phyloP scores from a whole-genome alignment of 257 asterid genomes.

The Jacaranda copaia region DNA sequence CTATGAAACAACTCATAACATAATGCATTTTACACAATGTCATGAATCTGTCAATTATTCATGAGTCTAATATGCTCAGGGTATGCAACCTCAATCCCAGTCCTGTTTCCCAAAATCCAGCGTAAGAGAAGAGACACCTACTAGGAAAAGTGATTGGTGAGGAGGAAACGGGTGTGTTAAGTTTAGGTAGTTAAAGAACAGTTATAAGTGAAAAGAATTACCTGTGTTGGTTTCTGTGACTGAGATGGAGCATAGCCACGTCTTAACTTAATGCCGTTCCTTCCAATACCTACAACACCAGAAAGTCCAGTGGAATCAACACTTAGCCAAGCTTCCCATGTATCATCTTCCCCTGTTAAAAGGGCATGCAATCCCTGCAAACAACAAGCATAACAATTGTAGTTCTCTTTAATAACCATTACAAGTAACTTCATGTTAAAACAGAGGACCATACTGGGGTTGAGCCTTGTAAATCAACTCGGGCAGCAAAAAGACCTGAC shows the following conservation, averaged over 20 bases:
- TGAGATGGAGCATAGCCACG: constrained; percentile 94
- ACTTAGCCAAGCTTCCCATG: constrained; percentile 98
- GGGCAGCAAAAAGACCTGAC: constrained; percentile 98
- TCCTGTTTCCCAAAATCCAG: background rate
- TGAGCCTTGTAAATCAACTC: constrained; percentile 97
- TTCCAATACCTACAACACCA: constrained; percentile 54
- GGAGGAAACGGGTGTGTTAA: constrained; percentile 16
- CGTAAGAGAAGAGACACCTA: background rate
- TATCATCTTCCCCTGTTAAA: constrained; percentile 94
- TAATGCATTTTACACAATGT: background rate
- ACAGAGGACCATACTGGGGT: constrained; percentile 60
- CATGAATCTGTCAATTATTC: background rate
- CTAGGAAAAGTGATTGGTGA: background rate
- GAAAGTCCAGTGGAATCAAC: constrained; percentile 79
- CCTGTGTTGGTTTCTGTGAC: constrained; percentile 93
- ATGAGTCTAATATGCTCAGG: background rate
- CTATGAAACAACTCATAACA: constrained; percentile 17
- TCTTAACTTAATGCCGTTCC: constrained; percentile 72
- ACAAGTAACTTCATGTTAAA: constrained; percentile 23
- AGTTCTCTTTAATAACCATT: constrained; percentile 12
- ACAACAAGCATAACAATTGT: constrained; percentile 30
- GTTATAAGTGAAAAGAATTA: constrained; percentile 34
- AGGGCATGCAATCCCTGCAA: constrained; percentile 87
- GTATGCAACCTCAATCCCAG: background rate
- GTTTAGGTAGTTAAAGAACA: constrained; percentile 12